phyloP scores from a whole-genome alignment of 2,329 filamentous ascomycete species.

The Colletotrichum truncatum region DNA sequence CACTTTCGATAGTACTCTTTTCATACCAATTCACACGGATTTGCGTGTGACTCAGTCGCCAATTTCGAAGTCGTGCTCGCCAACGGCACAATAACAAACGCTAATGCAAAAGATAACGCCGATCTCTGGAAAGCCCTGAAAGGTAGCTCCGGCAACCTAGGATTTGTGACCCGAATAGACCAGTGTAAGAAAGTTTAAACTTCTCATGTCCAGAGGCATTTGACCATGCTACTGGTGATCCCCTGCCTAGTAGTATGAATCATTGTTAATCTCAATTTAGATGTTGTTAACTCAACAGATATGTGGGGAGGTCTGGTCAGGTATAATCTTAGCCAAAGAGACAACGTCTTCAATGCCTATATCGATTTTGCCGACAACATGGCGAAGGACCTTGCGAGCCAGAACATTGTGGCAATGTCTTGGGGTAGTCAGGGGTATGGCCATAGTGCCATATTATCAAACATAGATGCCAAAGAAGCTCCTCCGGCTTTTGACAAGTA shows the following conservation, averaged over 20 bases:
- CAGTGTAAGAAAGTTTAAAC: constrained; percentile 12
- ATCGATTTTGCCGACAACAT: constrained; percentile 39
- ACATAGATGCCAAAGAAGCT: constrained; percentile 35
- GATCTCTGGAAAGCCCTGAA: constrained; percentile 56
- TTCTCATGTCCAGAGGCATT: too few species aligned
- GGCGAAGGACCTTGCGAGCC: constrained; percentile 36
- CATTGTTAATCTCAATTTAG: neutral
- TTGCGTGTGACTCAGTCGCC: constrained; percentile 49
- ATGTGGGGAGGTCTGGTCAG: constrained; percentile 40
- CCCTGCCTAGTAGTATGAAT: too few species aligned
- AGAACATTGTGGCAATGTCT: constrained; percentile 38
- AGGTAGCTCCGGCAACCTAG: constrained; percentile 57
- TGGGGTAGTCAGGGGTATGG: constrained; percentile 30
- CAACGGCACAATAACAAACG: constrained; percentile 50
- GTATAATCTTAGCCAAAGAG: constrained; percentile 35
- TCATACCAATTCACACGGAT: constrained; percentile 43
- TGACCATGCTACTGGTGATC: too few species aligned
- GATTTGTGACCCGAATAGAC: constrained; percentile 44
- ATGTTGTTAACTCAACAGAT: constrained; percentile 30
- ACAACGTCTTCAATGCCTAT: constrained; percentile 38
- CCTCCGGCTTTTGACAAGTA: constrained; percentile 37
- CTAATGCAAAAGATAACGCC: constrained; percentile 43
- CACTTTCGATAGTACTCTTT: constrained; percentile 36
- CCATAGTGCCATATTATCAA: constrained; percentile 37
- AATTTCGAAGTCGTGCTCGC: constrained; percentile 55